Base-by-base conservation (phyloP, 805 yeast species). In the Cyberlindnera suaveolens region DNA sequence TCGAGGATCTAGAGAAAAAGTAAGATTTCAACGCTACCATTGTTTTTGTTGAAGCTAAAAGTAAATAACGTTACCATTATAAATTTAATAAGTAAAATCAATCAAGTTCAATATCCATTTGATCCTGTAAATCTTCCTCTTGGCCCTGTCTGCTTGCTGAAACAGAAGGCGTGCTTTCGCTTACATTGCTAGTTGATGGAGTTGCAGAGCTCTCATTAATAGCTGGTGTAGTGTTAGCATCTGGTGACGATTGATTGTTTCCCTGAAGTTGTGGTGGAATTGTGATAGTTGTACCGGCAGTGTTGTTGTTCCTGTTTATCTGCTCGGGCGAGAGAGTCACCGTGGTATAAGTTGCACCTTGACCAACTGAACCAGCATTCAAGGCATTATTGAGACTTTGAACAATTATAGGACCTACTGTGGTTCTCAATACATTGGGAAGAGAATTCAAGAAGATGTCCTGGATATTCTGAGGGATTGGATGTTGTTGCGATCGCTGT, bases 341-440 rank as follows among this genome's bases (percentile, higher is more conserved):
- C 6, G 48, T 40, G 6, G 51, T 44, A 35, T 44, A 42, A 5
- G 46, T 42, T 15, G 48, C 42, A 11, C 49, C 51, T 15, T 43
- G 48, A 1, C 47, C 49, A n/a, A 31, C 36, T 3, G 18, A 30
- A 3, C 47, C 47, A n/a, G 47, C 45, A 41, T 39, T 45, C 9
- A 48, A 16, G 10, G 52, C 48, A 40, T 42, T 49, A 14, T 23
- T 43, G n/a, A 49, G 16, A 17, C 42, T 41, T 34, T 49, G 49
- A 18, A 40, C 26, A 5, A 49, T 32, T 30, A 46, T 38, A 6
- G 49, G 52, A 7, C 46, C 49, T 6, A 49, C 47, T 11, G 50
- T 40, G 11, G 30, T 18, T 42, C 49, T 44, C 38, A 49, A 19
- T 3, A 39, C 39, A 3, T 14, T 30, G n/a, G 52, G 52, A 5